These are phyloP conservation scores for Amylostereum chailletii DNA, from an alignment of 1,284 basidiomycete species.

Conservation along the genomic window DNA sequence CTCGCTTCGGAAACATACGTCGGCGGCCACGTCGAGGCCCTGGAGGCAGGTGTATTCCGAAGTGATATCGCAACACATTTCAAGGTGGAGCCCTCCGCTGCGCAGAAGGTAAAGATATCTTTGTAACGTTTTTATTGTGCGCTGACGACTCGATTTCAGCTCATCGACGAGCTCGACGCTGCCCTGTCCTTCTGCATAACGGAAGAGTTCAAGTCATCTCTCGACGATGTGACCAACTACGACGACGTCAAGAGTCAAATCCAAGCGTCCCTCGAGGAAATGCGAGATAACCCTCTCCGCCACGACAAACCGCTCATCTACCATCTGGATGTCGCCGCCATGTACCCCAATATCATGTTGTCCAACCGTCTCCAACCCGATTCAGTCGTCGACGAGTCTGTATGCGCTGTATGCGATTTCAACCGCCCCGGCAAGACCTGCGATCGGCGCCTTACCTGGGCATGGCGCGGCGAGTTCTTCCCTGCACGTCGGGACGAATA, in stretches of 20 bases:
- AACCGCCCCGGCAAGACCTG: slow-evolving; percentile 95
- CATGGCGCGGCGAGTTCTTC: slow-evolving; percentile 98
- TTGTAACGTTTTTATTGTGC: background rate
- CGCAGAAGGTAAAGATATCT: slow-evolving; percentile 58
- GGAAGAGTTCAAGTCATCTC: slow-evolving; percentile 76
- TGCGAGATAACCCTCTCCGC: slow-evolving; percentile 88
- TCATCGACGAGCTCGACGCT: slow-evolving; percentile 91
- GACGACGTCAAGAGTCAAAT: slow-evolving; percentile 87
- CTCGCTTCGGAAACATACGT: slow-evolving; percentile 98
- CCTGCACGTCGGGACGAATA: slow-evolving; percentile 96
- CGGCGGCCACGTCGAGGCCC: slow-evolving; percentile 96
- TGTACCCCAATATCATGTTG: slow-evolving; percentile 99
- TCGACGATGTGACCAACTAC: slow-evolving; percentile 92
- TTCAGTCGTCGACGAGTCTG: slow-evolving; percentile 94
- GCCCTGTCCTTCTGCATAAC: slow-evolving; percentile 86
- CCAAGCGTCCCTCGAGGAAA: slow-evolving; percentile 69
- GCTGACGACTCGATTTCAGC: slow-evolving; percentile 33
- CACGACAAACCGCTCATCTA: slow-evolving; percentile 95
- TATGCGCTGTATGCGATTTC: slow-evolving; percentile 97
- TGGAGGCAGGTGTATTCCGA: slow-evolving; percentile 97
- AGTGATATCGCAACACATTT: slow-evolving; percentile 95
- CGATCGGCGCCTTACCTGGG: slow-evolving; percentile 94
- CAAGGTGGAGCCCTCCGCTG: slow-evolving; percentile 85
- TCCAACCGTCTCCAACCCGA: slow-evolving; percentile 98
- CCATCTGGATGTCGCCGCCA: slow-evolving; percentile 97